Evolutionary conservation across 352 stramenopile genomes (phyloP), one percentile per base, ranked within the genome.

Genomic region (Globisporangium echinulatum): DNA sequence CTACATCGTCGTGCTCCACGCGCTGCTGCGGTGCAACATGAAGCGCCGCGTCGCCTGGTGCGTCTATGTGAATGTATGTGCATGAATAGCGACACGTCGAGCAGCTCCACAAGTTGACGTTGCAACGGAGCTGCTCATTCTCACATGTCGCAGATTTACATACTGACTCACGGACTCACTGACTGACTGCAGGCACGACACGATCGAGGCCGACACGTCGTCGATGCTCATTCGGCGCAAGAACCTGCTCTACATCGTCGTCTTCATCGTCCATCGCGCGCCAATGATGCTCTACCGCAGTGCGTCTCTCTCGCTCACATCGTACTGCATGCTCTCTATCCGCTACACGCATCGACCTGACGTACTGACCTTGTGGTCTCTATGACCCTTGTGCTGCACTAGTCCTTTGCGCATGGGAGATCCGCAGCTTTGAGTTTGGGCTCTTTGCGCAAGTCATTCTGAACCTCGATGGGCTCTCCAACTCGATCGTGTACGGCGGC

Each of bases 261-360:
- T 90, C 10, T 92, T 90, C 57, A 67, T 90, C 36, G 58, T 70
- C 13, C 82, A 90, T 48, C 79, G 82, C 36, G 75, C 72, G 7
- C 82, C 82, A 13, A 88, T 89, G 67, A 82, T 91, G 68, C 56
- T 86, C 48, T 91, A 91, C 52, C 77, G 82, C 50, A 71, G 76
- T 86, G 67, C 62, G 74, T 77, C 51, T 33, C 25, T 33, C 25
- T 33, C 25, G 25, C 25, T 33, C 25, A 33, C 25, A 33, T 33
- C 25, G 25, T 33, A 33, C 25, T 33, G 25, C 25, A 33, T 33
- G 25, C 25, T 33, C 25, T 33, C 25, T 33, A 33, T 33, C 25
- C 25, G 25, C 25, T 33, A 33, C 25, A 33, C 1, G 25, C 25
- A 33, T 33, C 25, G 25, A 33, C 25, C 25, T 33, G 25, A 3